Evolutionary conservation across 306 rosid genomes (phyloP), one percentile per base, ranked within the genome.

Genomic region (Cucurbita argyrosperma): DNA sequence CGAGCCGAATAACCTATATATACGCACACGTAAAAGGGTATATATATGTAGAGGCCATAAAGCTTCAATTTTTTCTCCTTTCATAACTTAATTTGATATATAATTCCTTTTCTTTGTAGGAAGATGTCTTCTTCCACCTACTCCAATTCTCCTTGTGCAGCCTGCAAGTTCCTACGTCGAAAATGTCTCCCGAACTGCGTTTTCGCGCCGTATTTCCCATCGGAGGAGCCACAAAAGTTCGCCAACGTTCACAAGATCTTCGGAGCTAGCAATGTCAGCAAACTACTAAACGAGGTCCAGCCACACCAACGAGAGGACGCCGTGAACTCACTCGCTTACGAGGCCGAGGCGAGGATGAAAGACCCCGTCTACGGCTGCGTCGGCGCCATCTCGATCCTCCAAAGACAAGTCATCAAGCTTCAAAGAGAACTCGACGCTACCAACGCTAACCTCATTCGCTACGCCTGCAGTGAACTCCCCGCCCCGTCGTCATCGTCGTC

Each of bases 321-420:
- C 0, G 93, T 92, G 40, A 92, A 90, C 70, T 92, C 98, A 40
- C 74, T 92, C 15, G 98, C 98, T 15, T 92, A 92, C 42, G 98
- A 92, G 74, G 98, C 98, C 5, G 98, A 88, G 79, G 98, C 98
- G 1, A 76, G 98, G 70, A 86, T 89, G 45, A 92, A 88, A 55
- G 98, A 92, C 67, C 98, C 98, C 0, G 96, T 92, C 5, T 92
- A 92, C 68, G 98, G 98, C 26, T 92, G 98, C 65, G 96, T 90
- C 23, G 98, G 96, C 4, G 89, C 89, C 46, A 88, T 92, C 71
- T 90, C 98, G 5, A 88, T 85, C 55, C 96, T 92, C 45, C 98
- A 92, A 75, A 71, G 89, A 50, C 96, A 92, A 65, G 87, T 92
- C 38, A 64, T 90, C 49, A 81, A 86, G 74, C 96, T 92, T 30